Evolutionary conservation across 2,329 filamentous ascomycete species (phyloP).

Genomic region (Eutypa lata): DNA sequence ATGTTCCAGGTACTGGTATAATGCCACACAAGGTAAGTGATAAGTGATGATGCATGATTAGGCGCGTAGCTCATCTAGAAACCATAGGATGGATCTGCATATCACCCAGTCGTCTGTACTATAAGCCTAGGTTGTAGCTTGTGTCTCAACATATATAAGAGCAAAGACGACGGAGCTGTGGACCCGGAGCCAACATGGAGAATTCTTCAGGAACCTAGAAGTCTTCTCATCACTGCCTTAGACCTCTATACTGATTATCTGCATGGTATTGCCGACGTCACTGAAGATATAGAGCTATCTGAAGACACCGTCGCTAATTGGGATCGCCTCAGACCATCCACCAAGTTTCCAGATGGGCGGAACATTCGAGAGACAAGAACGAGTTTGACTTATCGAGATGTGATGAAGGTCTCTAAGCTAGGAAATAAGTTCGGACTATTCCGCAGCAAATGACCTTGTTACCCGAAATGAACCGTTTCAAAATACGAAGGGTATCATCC

Average conservation of each 20-base stretch:
- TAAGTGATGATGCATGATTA: constrained; percentile 5
- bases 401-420: constrained; percentile 74
- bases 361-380: constrained; percentile 60
- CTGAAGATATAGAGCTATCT: constrained; percentile 64
- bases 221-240: constrained; percentile 69
- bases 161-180: constrained; percentile 58
- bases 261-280: constrained; percentile 69
- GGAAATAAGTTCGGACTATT: constrained; percentile 63
- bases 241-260: constrained; percentile 67
- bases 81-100: constrained; percentile 71
- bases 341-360: constrained; percentile 45
- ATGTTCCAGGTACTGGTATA: constrained; percentile 83
- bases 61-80: constrained; percentile 19
- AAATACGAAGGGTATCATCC: constrained; percentile 71
- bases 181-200: constrained; percentile 48
- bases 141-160: constrained; percentile 73
- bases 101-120: constrained; percentile 84
- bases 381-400: constrained; percentile 82
- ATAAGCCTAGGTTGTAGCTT: constrained; percentile 78
- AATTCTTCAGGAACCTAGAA: constrained; percentile 81
- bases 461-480: constrained; percentile 28
- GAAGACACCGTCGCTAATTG: constrained; percentile 68
- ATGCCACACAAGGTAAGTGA: constrained; percentile 75
- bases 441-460: constrained; percentile 32
- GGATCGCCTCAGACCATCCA: constrained; percentile 55